Percentiles rank a stretch among this genome's conserved stretches.
These are phyloP conservation scores for Sphagnum fallax DNA, from an alignment of 228 moss, liverwort and hornwort species.

Conservation along the genomic window DNA sequence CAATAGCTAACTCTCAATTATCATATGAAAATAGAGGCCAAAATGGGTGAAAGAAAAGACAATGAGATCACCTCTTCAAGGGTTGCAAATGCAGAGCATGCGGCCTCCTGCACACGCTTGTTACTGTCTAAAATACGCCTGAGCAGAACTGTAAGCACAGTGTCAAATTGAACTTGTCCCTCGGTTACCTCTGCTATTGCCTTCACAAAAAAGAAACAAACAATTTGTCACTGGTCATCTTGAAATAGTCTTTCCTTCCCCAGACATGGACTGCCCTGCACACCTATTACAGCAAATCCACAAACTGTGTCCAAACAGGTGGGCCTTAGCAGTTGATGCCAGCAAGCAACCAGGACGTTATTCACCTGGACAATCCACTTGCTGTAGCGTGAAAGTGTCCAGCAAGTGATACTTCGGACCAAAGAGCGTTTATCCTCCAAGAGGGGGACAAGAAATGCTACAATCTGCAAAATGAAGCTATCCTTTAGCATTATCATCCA, in stretches of 20 bases:
- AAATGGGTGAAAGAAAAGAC: no score
- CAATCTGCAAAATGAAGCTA: slow-evolving; percentile 43
- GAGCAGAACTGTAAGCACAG: slow-evolving; percentile 80
- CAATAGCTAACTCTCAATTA: no score
- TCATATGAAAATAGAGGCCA: no score
- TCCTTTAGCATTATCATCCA: no score
- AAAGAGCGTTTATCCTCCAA: slow-evolving; percentile 83
- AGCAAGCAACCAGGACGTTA: neutral
- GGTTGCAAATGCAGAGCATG: slow-evolving; percentile 97
- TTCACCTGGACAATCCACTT: slow-evolving; percentile 95
- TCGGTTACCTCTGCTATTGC: slow-evolving; percentile 53
- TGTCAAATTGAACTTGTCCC: slow-evolving; percentile 90
- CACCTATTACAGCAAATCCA: neutral
- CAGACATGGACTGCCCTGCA: no score
- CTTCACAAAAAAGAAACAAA: neutral
- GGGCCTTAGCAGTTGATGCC: neutral
- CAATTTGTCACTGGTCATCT: no score
- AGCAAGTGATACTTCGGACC: slow-evolving; percentile 94
- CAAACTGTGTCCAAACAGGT: no score
- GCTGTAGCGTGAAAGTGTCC: slow-evolving; percentile 98
- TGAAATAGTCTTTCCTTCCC: no score
- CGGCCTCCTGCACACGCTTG: slow-evolving; percentile 98
- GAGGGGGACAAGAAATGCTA: slow-evolving; percentile 79
- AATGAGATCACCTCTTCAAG: slow-evolving; percentile 68
- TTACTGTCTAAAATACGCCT: slow-evolving; percentile 85